Conservation (phyloP, 164 flowering plant genomes). For the Hamamelis virginiana region DNA sequence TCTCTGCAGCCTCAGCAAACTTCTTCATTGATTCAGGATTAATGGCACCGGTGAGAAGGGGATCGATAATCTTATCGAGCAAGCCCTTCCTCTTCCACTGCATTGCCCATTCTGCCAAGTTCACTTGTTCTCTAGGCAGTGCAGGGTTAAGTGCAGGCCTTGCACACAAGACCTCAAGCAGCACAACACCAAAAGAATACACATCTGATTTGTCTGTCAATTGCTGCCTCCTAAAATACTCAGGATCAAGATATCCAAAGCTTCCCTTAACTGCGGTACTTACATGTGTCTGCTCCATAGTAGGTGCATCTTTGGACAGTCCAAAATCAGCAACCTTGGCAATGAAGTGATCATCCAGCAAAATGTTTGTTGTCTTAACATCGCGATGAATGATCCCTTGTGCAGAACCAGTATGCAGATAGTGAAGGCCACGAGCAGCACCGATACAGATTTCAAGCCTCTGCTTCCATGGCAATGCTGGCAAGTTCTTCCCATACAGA, state of each 20-base stretch:
- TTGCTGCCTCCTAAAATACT: conserved; percentile 69
- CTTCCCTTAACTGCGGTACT: conserved; percentile 74
- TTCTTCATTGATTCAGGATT: conserved; percentile 62
- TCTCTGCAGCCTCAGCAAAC: conserved; percentile 68
- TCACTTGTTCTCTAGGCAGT: conserved; percentile 65
- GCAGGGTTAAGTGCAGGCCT: conserved; percentile 62
- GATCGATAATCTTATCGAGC: conserved; percentile 59
- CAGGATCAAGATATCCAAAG: conserved; percentile 75
- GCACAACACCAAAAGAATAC: conserved; percentile 73
- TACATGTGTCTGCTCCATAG: conserved; percentile 52
- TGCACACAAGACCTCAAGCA: conserved; percentile 60
- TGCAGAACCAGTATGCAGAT: conserved; percentile 68
- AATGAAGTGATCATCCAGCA: conserved; percentile 56
- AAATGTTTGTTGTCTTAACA: conserved; percentile 67
- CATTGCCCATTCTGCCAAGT: conserved; percentile 79
- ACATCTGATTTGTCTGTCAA: conserved; percentile 73
- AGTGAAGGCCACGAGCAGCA: conserved; percentile 70
- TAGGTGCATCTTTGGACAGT: conserved; percentile 51
- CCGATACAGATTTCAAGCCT: conserved; percentile 64
- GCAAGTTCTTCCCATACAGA: conserved; percentile 52
- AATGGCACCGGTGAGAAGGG: conserved; percentile 37
- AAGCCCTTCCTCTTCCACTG: conserved; percentile 55
- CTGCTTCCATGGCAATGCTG: conserved; percentile 61
- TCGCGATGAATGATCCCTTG: conserved; percentile 74
- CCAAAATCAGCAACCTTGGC: conserved; percentile 75